Evolutionary conservation across 257 asterid genomes (phyloP), one percentile per base, ranked within the genome.

Genomic region (Cynanchum wilfordii): DNA sequence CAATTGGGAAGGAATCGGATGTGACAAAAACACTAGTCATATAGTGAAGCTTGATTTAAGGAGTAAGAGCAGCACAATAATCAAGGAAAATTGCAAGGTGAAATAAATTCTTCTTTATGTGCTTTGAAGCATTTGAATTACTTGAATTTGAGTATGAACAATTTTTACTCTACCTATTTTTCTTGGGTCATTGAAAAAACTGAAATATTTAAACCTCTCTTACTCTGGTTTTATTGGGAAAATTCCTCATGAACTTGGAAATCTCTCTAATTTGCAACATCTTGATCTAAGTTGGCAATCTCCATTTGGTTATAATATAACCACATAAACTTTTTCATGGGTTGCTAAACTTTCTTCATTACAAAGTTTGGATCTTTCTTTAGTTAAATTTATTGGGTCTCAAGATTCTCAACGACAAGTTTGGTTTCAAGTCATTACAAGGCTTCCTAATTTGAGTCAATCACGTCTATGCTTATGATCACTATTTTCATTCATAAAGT

Each of bases 81-180:
- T 40, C 45, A 40, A 40, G 10, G 7, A 40, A 40, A 40, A 40
- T 1, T 40, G 5, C 10, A 10, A 40, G 45, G 45, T 7, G 45
- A 40, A 40, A 40, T 40, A 40, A 74, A 29, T 60, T 38, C 38
- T 29, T 74, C 82, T n/a, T 51, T 74, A 25, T 44, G 74, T 29
- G 10, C 25, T 13, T 27, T 81, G 72, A 65, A 70, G 38, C 79
- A 71, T 56, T 62, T 81, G 74, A 4, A 45, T 19, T 74, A 74
- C 33, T n/a, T 77, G 63, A 82, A 77, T 54, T 54, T 81, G 22
- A 73, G 84, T 54, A 7, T 27, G 63, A 81, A 77, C 56, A 42
- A 81, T 59, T 40, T 40, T n/a, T n/a, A n/a, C 1, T 40, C 45
- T 40, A 40, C 45, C 45, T 40, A 10, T 7, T 7, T 40, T 40